phyloP scores from a whole-genome alignment of 2,329 filamentous ascomycete genomes.

The Calonectria pteridis region DNA sequence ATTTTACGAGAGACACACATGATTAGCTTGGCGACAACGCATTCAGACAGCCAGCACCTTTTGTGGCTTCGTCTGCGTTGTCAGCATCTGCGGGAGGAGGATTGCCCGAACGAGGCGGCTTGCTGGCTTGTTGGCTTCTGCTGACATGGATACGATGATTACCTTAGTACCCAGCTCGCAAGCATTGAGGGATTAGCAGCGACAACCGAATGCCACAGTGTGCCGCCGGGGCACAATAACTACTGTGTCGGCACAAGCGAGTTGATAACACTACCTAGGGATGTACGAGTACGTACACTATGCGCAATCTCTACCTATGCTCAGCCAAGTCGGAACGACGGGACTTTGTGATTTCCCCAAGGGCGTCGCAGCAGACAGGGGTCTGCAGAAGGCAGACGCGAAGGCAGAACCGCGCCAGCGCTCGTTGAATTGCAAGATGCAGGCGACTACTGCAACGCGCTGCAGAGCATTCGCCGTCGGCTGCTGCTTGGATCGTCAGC shows the following conservation, averaged over 20 bases:
- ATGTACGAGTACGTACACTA: neutral
- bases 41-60: neutral
- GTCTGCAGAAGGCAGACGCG: conserved; percentile 20
- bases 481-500: conserved; percentile 22
- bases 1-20: neutral
- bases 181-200: neutral
- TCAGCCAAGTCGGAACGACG: conserved; percentile 5
- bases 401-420: conserved; percentile 23
- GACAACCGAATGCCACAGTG: conserved; percentile 15
- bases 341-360: conserved; percentile 11
- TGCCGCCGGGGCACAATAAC: neutral
- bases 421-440: conserved; percentile 11
- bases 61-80: neutral
- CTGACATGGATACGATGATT: conserved; percentile 15
- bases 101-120: conserved; percentile 2
- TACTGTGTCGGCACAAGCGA: conserved; percentile 26
- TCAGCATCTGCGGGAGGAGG: neutral
- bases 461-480: conserved; percentile 20
- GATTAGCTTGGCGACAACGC: neutral
- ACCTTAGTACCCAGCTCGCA: neutral
- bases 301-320: neutral
- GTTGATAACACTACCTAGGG: neutral
- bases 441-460: conserved; percentile 22
- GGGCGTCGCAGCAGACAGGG: conserved; percentile 20
- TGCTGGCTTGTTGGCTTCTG: neutral